Percentiles rank a stretch among this genome's conserved stretches.
These are phyloP conservation scores for Eugenia klotzschiana DNA, from an alignment of 441 rosid species.

Conservation along the genomic window DNA sequence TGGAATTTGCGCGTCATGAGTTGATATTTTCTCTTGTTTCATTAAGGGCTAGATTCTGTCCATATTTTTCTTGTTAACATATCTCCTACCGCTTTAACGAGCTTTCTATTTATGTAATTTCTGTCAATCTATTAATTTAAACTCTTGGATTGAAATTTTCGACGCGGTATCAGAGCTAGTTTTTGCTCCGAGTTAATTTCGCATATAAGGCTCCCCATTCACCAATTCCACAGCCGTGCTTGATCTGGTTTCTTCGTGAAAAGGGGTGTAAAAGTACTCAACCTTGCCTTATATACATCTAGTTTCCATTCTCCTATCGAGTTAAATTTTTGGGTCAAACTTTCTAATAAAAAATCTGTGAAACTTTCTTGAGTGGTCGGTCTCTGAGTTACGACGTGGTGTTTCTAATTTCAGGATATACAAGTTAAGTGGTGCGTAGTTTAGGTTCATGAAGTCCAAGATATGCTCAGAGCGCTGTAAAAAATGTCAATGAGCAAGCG, in stretches of 20 bases:
- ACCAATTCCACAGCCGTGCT: background rate
- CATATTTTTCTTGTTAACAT: background rate
- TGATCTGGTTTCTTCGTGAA: background rate
- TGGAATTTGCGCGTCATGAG: background rate
- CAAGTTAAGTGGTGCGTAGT: background rate
- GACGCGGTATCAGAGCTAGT: background rate
- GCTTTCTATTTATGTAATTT: background rate
- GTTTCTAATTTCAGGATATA: background rate
- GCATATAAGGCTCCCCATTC: background rate
- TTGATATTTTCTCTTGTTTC: background rate
- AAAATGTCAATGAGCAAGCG: background rate
- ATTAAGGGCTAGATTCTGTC: background rate
- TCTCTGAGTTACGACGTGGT: background rate
- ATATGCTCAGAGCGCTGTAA: background rate
- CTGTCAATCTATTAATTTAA: background rate
- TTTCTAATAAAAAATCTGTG: background rate
- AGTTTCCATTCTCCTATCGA: background rate
- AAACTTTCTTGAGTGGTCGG: background rate
- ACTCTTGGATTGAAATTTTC: background rate
- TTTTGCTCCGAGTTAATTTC: background rate
- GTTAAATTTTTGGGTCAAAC: background rate
- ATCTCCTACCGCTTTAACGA: background rate
- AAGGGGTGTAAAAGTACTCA: background rate
- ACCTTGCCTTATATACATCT: background rate
- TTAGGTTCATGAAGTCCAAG: background rate